phyloP scores from a whole-genome alignment of 495 filamentous ascomycete species.

The Daldinia concentrica region DNA sequence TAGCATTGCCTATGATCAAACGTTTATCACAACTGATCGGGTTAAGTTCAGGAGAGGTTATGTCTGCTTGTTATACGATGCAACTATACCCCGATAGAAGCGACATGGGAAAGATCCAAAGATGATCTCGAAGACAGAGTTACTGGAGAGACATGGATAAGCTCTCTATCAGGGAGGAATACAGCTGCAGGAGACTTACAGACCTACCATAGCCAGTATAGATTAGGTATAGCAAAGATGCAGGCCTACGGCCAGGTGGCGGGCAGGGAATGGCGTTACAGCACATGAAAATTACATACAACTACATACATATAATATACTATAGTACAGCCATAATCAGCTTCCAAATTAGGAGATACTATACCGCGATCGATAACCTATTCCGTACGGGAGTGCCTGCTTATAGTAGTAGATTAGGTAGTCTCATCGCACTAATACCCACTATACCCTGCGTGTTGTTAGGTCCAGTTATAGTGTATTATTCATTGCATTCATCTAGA shows the following conservation, averaged over 20 bases:
- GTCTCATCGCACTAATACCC: constrained; percentile 1
- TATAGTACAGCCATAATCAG: constrained; percentile 8
- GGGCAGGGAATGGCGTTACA: constrained; percentile 30
- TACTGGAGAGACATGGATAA: constrained; percentile 24
- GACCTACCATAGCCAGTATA: constrained; percentile 17
- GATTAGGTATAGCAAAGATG: constrained; percentile 23
- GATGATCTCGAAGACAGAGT: constrained; percentile 5
- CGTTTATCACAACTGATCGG: constrained; percentile 27
- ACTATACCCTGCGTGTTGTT: constrained; percentile 17
- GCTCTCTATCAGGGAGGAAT: constrained; percentile 29
- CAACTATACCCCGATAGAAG: constrained; percentile 7
- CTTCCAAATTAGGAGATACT: constrained; percentile 36
- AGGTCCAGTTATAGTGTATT: constrained; percentile 17
- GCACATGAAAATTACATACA: constrained; percentile 4
- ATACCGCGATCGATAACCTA: constrained; percentile 13
- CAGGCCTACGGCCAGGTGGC: constrained; percentile 33
- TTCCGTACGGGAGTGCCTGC: constrained; percentile 29
- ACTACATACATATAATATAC: neutral
- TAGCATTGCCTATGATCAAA: constrained; percentile 25
- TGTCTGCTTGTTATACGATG: constrained; percentile 21
- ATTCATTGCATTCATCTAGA: constrained; percentile 23
- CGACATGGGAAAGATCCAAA: constrained; percentile 18
- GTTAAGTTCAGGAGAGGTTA: constrained; percentile 14
- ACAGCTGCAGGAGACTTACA: constrained; percentile 21
- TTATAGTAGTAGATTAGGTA: constrained; percentile 13